These are phyloP conservation scores for Aureobasidium sp. DNA, from an alignment of 2,329 filamentous ascomycete species.

Conservation along the genomic window DNA sequence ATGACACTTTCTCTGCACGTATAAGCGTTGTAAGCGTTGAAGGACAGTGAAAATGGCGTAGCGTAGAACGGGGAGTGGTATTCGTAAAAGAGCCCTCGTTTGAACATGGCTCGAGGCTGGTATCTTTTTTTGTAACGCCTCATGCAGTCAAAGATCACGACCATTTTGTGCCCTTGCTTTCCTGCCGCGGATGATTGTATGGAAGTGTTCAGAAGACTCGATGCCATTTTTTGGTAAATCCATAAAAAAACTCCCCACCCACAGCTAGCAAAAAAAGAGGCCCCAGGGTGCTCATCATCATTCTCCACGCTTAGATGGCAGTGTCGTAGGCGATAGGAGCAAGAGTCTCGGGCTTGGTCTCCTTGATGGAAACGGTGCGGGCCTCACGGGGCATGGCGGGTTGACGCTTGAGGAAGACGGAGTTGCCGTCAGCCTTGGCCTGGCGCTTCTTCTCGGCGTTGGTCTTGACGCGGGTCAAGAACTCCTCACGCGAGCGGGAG, in stretches of 20 bases:
- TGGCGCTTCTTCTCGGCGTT: conserved; percentile 89
- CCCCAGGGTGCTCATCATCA: conserved; percentile 1
- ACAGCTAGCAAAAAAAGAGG: conserved; percentile 9
- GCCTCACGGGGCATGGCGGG: conserved; percentile 71
- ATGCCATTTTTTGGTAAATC: conserved; percentile 11
- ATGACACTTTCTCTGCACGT: conserved; percentile 3
- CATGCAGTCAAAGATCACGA: conserved; percentile 9
- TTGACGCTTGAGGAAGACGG: conserved; percentile 88
- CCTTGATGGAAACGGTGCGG: conserved; percentile 68
- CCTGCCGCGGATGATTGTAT: conserved; percentile 9
- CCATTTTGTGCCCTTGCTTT: conserved; percentile 2
- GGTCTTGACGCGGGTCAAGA: conserved; percentile 91
- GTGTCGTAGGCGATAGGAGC: conserved; percentile 94
- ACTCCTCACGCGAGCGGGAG: conserved; percentile 94
- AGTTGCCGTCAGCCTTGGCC: conserved; percentile 81
- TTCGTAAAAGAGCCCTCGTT: conserved; percentile 11
- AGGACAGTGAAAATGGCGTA: not conserved
- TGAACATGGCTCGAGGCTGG: conserved; percentile 7
- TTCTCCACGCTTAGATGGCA: conserved; percentile 60
- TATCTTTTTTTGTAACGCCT: conserved; percentile 4
- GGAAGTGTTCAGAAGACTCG: conserved; percentile 11
- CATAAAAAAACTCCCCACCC: conserved; percentile 10
- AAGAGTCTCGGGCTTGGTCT: conserved; percentile 85
- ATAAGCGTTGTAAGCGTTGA: too few relatives aligned
- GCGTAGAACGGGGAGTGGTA: conserved; percentile 10